Conservation (phyloP, 345 rosid species). For the Dimocarpus longan region DNA sequence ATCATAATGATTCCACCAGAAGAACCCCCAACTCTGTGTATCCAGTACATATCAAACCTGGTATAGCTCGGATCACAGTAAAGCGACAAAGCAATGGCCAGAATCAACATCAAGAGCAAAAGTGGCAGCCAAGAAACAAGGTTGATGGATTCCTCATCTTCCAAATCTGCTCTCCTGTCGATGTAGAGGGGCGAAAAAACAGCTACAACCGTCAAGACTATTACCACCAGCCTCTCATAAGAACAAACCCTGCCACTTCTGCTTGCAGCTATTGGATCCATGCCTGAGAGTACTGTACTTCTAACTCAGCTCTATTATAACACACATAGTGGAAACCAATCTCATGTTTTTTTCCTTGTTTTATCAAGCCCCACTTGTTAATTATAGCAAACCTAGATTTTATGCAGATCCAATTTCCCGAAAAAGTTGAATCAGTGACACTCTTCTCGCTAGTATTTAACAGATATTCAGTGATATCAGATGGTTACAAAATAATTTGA, state of each 20-base stretch:
- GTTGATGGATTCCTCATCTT: slow-evolving; percentile 40
- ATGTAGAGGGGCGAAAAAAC: slow-evolving; percentile 77
- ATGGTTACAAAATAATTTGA: slow-evolving; percentile 12
- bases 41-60: slow-evolving; percentile 81
- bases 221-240: slow-evolving; percentile 55
- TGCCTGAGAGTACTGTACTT: slow-evolving; percentile 23
- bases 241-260: slow-evolving; percentile 41
- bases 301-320: not conserved
- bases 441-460: not conserved
- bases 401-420: not conserved
- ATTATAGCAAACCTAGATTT: not conserved
- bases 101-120: slow-evolving; percentile 54
- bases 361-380: not conserved
- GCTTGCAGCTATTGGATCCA: slow-evolving; percentile 35
- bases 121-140: slow-evolving; percentile 49
- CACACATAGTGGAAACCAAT: not conserved
- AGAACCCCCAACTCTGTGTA: slow-evolving; percentile 89
- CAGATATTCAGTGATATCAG: not conserved
- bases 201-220: slow-evolving; percentile 54
- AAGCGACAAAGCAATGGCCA: slow-evolving; percentile 56
- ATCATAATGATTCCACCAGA: slow-evolving; percentile 70
- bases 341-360: not conserved
- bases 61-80: slow-evolving; percentile 60
- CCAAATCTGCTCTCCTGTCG: slow-evolving; percentile 41
- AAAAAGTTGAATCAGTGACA: not conserved